These are phyloP conservation scores for Pistacia atlantica DNA, from an alignment of 345 rosid species.

Conservation along the genomic window DNA sequence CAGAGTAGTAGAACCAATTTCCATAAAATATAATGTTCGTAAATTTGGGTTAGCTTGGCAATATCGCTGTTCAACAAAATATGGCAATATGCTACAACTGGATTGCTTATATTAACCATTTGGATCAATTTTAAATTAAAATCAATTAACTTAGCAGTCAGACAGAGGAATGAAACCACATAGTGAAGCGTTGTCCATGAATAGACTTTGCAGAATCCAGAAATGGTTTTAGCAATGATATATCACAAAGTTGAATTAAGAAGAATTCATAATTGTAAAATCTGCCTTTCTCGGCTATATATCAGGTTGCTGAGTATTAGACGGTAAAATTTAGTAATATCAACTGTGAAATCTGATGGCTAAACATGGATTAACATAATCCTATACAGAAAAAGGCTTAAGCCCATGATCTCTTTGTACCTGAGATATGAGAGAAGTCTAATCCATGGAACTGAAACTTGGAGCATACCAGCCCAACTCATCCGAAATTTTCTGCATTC, in stretches of 20 bases:
- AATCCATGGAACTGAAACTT: slow-evolving; percentile 77
- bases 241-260: background rate
- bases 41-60: background rate
- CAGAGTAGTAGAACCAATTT: background rate
- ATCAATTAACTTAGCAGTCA: background rate
- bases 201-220: background rate
- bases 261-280: background rate
- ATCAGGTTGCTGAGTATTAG: background rate
- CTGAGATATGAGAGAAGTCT: slow-evolving; percentile 11
- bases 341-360: background rate
- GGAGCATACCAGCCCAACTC: slow-evolving; percentile 86
- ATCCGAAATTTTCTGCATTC: slow-evolving; percentile 64
- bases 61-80: background rate
- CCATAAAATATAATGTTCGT: background rate
- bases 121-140: background rate
- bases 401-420: background rate
- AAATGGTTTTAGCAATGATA: background rate
- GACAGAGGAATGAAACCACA: background rate
- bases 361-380: background rate
- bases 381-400: background rate
- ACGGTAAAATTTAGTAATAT: background rate
- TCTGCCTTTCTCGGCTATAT: background rate
- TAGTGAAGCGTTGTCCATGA: background rate
- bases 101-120: background rate
- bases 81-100: background rate